Percentiles rank a stretch among this genome's conserved stretches.
Evolutionary conservation across 2,329 filamentous ascomycete genomes (phyloP).

Genomic region (Aspergillus awamori): DNA sequence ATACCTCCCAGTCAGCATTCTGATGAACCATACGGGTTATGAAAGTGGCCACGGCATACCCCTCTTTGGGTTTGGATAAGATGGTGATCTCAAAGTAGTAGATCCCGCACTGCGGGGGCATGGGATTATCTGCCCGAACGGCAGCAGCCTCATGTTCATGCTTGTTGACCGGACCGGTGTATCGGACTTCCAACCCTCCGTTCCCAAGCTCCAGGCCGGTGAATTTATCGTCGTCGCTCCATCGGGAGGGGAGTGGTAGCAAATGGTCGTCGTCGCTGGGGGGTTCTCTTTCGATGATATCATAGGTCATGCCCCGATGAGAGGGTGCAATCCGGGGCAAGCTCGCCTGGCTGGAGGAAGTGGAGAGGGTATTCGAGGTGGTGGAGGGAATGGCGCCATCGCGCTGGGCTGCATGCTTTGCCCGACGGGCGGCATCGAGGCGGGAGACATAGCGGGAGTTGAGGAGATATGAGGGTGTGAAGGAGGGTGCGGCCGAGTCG

Average conservation of each 20-base stretch:
- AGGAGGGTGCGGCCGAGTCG: conserved; percentile 46
- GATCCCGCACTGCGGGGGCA: conserved; percentile 86
- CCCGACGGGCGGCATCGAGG: conserved; percentile 70
- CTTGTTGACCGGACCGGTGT: conserved; percentile 59
- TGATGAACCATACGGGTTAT: not conserved
- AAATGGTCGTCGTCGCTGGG: conserved; percentile 62
- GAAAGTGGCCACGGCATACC: conserved; percentile 48
- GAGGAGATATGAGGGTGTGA: conserved; percentile 81
- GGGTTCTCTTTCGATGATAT: conserved; percentile 77
- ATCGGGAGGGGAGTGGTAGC: conserved; percentile 74
- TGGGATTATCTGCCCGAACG: conserved; percentile 79
- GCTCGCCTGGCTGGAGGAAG: conserved; percentile 61
- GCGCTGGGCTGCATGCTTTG: conserved; percentile 59
- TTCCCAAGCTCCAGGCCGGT: conserved; percentile 71
- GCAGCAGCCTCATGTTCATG: conserved; percentile 76
- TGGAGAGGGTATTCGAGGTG: conserved; percentile 47
- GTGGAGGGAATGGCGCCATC: conserved; percentile 53
- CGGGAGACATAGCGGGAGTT: conserved; percentile 76
- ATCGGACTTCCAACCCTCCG: conserved; percentile 72
- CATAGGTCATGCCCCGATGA: conserved; percentile 79
- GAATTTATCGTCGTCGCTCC: conserved; percentile 79
- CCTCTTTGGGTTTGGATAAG: conserved; percentile 67
- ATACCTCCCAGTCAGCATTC: conserved; percentile 14
- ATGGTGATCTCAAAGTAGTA: conserved; percentile 88
- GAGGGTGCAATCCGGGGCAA: conserved; percentile 62